Conservation (phyloP, 2,329 filamentous ascomycete genomes). For the Akanthomyces dipterigenus region DNA sequence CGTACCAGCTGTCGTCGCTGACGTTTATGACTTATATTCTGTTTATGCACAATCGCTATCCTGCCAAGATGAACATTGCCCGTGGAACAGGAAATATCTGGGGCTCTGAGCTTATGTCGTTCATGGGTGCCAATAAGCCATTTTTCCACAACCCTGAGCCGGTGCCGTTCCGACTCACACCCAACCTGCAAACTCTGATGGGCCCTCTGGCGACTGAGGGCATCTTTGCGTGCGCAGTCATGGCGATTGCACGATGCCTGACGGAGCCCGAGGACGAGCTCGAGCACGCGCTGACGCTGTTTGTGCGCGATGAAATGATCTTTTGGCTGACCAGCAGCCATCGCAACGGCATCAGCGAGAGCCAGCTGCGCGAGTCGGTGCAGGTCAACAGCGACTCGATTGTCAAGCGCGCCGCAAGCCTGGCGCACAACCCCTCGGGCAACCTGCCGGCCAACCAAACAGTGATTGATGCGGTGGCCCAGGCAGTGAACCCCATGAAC, state of each 20-base stretch:
- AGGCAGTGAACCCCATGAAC: slow-evolving; percentile 86
- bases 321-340: slow-evolving; percentile 88
- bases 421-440: slow-evolving; percentile 70
- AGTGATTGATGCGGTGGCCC: slow-evolving; percentile 88
- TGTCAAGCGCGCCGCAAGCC: slow-evolving; percentile 78
- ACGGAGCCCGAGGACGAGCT: slow-evolving; percentile 85
- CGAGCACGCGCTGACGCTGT: slow-evolving; percentile 90
- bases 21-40: slow-evolving; percentile 99
- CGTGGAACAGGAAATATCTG: slow-evolving; percentile 86
- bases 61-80: slow-evolving; percentile 90
- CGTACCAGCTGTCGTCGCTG: slow-evolving; percentile 87
- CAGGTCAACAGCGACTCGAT: slow-evolving; percentile 84
- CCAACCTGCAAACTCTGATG: slow-evolving; percentile 93
- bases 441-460: slow-evolving; percentile 95
- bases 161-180: slow-evolving; percentile 94
- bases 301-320: slow-evolving; percentile 96
- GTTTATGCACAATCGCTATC: slow-evolving; percentile 93
- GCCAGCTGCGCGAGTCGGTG: slow-evolving; percentile 70
- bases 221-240: slow-evolving; percentile 89
- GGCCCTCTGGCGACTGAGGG: slow-evolving; percentile 93
- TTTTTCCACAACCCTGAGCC: slow-evolving; percentile 93
- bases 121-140: slow-evolving; percentile 76
- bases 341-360: slow-evolving; percentile 49
- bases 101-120: slow-evolving; percentile 90
- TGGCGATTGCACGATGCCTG: slow-evolving; percentile 92